A percentile compares a stretch with the other conserved stretches of the same genome.
These are phyloP conservation scores for Penicillium angulare DNA, from an alignment of 495 filamentous ascomycete genomes.

Conservation along the genomic window DNA sequence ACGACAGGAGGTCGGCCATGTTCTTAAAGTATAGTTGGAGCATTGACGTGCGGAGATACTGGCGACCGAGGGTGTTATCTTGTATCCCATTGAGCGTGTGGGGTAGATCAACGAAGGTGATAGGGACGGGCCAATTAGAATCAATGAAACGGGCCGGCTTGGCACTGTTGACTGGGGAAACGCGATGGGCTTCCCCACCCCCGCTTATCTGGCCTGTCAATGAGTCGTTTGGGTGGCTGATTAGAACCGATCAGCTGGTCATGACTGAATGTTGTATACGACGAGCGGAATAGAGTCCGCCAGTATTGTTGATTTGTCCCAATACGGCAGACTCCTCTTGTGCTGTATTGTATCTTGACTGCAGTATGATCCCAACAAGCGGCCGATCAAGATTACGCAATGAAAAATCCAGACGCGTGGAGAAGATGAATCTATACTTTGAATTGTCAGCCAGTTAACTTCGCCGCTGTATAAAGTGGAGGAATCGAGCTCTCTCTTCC, in stretches of 20 bases:
- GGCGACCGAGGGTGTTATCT: slow-evolving; percentile 8
- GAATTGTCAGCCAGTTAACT: too few relatives aligned
- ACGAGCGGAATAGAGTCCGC: background rate
- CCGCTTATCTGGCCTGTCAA: slow-evolving; percentile 11
- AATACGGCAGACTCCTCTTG: too few relatives aligned
- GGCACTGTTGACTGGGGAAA: background rate
- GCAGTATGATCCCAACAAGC: too few relatives aligned
- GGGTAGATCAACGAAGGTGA: slow-evolving; percentile 9
- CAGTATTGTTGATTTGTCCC: too few relatives aligned
- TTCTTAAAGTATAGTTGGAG: background rate
- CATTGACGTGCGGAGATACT: slow-evolving; percentile 3
- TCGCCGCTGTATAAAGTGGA: too few relatives aligned
- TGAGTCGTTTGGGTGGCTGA: background rate
- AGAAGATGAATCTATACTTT: too few relatives aligned
- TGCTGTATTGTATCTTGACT: too few relatives aligned
- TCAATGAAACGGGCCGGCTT: slow-evolving; percentile 21
- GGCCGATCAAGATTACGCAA: too few relatives aligned
- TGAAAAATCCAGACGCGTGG: too few relatives aligned
- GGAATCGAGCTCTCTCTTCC: too few relatives aligned
- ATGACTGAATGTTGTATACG: background rate
- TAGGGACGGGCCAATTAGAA: slow-evolving; percentile 14
- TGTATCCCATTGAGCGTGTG: background rate
- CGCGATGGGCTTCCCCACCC: background rate
- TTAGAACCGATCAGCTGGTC: background rate
- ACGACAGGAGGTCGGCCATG: background rate